These are phyloP conservation scores for Wickerhamomyces sp. DNA, from an alignment of 1,139 yeast genomes.

Conservation along the genomic window DNA sequence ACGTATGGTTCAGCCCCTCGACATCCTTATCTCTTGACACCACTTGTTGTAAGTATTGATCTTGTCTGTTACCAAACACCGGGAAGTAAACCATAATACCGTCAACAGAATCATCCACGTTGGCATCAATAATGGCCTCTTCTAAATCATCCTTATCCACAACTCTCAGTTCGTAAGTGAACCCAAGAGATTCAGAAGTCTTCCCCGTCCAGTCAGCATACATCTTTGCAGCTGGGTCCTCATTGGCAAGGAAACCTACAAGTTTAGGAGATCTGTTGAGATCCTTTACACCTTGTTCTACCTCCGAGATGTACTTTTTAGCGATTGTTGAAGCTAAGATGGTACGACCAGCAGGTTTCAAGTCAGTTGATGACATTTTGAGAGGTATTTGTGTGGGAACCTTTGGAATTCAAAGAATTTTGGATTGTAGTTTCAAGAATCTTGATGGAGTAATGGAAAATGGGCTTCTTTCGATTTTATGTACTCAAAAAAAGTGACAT, in stretches of 20 bases:
- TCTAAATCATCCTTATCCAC: conserved; percentile 77
- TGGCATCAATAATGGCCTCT: conserved; percentile 76
- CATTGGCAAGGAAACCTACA: conserved; percentile 88
- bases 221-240: conserved; percentile 92
- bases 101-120: conserved; percentile 66
- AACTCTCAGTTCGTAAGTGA: conserved; percentile 72
- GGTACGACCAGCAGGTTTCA: conserved; percentile 56
- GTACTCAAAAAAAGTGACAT: no score
- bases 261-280: conserved; percentile 59
- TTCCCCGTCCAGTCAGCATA: conserved; percentile 96
- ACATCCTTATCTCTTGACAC: conserved; percentile 83
- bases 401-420: no score
- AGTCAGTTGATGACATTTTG: conserved; percentile 4
- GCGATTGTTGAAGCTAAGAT: conserved; percentile 86
- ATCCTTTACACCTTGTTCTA: conserved; percentile 49
- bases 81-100: conserved; percentile 99
- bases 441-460: no score
- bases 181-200: conserved; percentile 82
- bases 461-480: no score
- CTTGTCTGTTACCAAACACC: conserved; percentile 92
- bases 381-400: no score
- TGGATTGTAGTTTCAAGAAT: no score
- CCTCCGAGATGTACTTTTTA: conserved; percentile 71
- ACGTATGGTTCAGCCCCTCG: conserved; percentile 87
- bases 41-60: conserved; percentile 90